Evolutionary conservation across 345 rosid species (phyloP).

Genomic region (Citrus unshiu): DNA sequence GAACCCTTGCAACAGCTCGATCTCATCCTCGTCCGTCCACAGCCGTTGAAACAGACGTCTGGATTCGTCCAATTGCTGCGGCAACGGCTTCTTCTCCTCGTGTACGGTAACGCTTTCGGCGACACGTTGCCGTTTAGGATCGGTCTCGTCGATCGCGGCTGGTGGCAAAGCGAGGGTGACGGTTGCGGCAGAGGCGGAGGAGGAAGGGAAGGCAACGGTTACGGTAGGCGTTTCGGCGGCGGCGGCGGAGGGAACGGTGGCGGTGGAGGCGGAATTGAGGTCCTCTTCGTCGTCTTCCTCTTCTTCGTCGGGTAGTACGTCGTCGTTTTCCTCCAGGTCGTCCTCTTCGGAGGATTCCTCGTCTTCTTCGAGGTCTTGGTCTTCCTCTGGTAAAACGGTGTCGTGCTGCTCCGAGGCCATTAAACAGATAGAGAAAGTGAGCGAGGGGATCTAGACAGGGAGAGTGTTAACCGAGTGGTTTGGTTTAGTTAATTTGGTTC

Average conservation of each 20-base stretch:
- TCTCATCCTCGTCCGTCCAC: conserved; percentile 99
- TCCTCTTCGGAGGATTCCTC: conserved; percentile 41
- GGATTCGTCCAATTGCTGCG: conserved; percentile 61
- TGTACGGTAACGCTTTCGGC: conserved; percentile 11
- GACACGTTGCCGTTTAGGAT: conserved; percentile 46
- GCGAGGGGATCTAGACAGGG: not conserved
- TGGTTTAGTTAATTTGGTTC: not conserved
- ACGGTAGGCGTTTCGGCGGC: conserved; percentile 24
- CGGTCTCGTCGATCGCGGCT: conserved; percentile 27
- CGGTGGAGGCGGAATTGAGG: conserved; percentile 39
- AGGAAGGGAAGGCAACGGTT: conserved; percentile 28
- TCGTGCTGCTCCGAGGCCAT: conserved; percentile 69
- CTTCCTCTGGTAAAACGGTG: conserved; percentile 48
- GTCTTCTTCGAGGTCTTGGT: conserved; percentile 43
- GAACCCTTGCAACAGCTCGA: conserved; percentile 93
- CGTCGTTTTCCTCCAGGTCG: conserved; percentile 58
- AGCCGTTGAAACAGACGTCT: conserved; percentile 81
- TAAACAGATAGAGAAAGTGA: not conserved
- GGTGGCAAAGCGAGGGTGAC: conserved; percentile 41
- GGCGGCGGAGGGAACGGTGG: conserved; percentile 19
- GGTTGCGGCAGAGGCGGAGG: conserved; percentile 31
- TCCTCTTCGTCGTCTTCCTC: conserved; percentile 44
- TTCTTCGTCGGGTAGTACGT: conserved; percentile 27
- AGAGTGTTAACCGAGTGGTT: not conserved
- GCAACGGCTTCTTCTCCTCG: conserved; percentile 34